Conservation (phyloP, 441 rosid species). For the Bruguiera hainesii region DNA sequence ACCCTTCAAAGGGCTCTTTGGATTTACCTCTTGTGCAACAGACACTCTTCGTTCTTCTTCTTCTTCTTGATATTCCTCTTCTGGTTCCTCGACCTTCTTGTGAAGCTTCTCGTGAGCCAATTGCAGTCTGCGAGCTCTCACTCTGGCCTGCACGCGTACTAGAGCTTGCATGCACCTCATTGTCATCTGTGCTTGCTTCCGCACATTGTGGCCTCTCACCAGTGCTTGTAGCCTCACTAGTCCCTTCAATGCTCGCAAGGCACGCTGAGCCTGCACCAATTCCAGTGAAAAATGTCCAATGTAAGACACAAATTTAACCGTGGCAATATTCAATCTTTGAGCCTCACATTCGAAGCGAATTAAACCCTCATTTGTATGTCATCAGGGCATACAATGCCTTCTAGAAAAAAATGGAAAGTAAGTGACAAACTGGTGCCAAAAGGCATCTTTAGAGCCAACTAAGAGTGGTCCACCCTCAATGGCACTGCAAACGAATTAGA, state of each 20-base stretch:
- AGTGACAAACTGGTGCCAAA: background rate
- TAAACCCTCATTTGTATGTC: too few relatives aligned
- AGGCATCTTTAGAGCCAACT: background rate
- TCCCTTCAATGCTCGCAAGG: conserved; percentile 88
- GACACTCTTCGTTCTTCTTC: conserved; percentile 19
- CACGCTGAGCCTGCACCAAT: conserved; percentile 72
- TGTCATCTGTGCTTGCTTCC: conserved; percentile 96
- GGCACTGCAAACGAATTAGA: conserved; percentile 14
- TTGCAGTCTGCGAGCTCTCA: conserved; percentile 70
- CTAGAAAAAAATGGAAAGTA: too few relatives aligned
- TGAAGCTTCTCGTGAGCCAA: conserved; percentile 46
- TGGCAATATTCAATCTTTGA: background rate
- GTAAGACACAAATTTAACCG: background rate
- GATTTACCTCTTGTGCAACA: conserved; percentile 18
- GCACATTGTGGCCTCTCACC: conserved; percentile 91
- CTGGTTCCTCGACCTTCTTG: conserved; percentile 30
- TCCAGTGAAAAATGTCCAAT: background rate
- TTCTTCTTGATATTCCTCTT: conserved; percentile 25
- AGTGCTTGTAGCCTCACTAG: conserved; percentile 89
- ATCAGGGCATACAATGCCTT: too few relatives aligned
- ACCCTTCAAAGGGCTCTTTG: conserved; percentile 30
- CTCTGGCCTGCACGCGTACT: conserved; percentile 90
- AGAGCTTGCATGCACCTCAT: conserved; percentile 98
- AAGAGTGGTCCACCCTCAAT: conserved; percentile 6
- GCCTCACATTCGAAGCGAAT: too few relatives aligned